Evolutionary conservation across 345 rosid genomes (phyloP).

Genomic region (Erysimum cheiranthoides): DNA sequence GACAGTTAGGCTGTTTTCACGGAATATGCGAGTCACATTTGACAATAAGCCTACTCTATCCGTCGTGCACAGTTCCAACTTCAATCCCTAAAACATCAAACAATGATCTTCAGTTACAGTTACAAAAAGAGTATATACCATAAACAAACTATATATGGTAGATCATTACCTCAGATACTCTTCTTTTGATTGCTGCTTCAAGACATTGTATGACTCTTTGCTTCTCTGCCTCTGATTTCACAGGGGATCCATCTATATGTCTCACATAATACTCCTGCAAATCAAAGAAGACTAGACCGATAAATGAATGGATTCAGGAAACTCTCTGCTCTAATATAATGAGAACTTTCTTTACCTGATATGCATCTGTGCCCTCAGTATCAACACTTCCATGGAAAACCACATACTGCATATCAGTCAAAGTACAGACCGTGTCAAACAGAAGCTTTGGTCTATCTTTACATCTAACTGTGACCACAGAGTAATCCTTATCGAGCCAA

Average conservation of each 20-base stretch:
- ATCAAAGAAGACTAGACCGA: not conserved
- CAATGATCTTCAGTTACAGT: conserved; percentile 13
- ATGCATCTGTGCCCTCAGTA: conserved; percentile 73
- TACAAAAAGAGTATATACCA: not conserved
- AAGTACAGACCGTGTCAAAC: conserved; percentile 83
- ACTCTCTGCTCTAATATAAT: not conserved
- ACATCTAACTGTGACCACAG: conserved; percentile 75
- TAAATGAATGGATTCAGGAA: conserved; percentile 1
- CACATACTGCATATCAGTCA: conserved; percentile 96
- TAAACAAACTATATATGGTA: not conserved
- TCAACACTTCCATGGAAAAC: conserved; percentile 89
- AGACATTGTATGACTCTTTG: conserved; percentile 85
- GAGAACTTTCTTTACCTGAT: conserved; percentile 57
- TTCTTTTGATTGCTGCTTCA: conserved; percentile 91
- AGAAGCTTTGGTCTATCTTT: conserved; percentile 95
- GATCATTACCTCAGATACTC: conserved; percentile 79
- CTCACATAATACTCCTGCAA: conserved; percentile 84
- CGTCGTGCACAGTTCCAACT: conserved; percentile 81
- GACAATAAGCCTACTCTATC: conserved; percentile 89
- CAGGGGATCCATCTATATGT: conserved; percentile 90
- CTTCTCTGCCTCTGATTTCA: conserved; percentile 82
- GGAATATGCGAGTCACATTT: conserved; percentile 83
- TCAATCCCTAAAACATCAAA: conserved; percentile 70
- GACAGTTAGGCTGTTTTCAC: conserved; percentile 87
- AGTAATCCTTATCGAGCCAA: conserved; percentile 84